phyloP scores from a whole-genome alignment of 495 filamentous ascomycete genomes.

The Rostrohypoxylon terebratum region DNA sequence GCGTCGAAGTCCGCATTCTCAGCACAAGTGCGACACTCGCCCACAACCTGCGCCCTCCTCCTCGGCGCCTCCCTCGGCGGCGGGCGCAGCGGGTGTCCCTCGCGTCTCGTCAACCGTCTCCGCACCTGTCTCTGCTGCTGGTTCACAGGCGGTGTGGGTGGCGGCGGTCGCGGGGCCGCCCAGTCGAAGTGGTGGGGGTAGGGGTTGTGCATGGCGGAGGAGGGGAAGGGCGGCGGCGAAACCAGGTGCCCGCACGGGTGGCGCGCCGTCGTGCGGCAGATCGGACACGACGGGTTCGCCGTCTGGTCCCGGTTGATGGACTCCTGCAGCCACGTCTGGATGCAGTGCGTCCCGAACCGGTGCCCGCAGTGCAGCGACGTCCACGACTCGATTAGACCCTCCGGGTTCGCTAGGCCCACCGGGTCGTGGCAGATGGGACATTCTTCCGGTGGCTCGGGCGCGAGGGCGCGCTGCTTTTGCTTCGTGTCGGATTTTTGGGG shows the following conservation, averaged over 20 bases:
- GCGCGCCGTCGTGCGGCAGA: constrained; percentile 54
- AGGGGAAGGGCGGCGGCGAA: constrained; percentile 27
- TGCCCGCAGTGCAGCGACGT: constrained; percentile 59
- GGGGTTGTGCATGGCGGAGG: constrained; percentile 3
- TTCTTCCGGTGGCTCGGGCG: constrained; percentile 40
- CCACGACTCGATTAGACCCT: constrained; percentile 57
- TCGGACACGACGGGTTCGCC: constrained; percentile 52
- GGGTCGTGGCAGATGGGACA: constrained; percentile 61
- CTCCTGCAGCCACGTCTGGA: constrained; percentile 58
- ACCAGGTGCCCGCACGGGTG: constrained; percentile 58
- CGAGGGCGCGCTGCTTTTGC: constrained; percentile 19
- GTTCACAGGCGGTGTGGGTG: constrained; percentile 40
- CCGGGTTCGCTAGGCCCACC: constrained; percentile 50
- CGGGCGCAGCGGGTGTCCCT: constrained; percentile 39
- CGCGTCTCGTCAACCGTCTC: constrained; percentile 44
- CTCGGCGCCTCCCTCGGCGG: constrained; percentile 32
- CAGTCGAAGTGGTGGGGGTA: constrained; percentile 22
- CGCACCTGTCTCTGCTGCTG: constrained; percentile 40
- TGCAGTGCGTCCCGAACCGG: constrained; percentile 59
- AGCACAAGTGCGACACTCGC: constrained; percentile 43
- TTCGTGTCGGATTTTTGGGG: constrained; percentile 17
- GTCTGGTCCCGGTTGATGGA: constrained; percentile 50
- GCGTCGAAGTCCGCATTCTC: constrained; percentile 39
- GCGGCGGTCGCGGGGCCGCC: constrained; percentile 39
- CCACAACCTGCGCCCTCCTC: constrained; percentile 42